phyloP scores from a whole-genome alignment of 345 rosid genomes.

The Eucalyptus pumila region DNA sequence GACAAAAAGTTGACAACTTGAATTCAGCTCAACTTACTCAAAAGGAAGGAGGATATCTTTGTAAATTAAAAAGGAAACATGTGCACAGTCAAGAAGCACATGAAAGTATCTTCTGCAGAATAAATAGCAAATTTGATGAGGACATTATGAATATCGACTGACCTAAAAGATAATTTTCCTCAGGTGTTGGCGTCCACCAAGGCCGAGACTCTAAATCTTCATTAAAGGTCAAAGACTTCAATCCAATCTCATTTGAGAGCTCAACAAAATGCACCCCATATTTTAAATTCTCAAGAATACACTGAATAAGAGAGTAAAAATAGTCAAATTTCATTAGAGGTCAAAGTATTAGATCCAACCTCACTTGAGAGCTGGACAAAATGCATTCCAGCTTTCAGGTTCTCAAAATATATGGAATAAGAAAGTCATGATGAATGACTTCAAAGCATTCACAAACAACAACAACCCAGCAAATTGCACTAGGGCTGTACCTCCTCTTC shows the following conservation, averaged over 20 bases:
- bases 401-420: neutral
- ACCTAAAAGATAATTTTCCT: conserved; percentile 81
- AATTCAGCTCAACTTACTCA: neutral
- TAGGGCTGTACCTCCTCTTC: conserved; percentile 16
- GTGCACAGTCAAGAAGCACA: neutral
- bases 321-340: neutral
- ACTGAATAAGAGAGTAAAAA: conserved; percentile 16
- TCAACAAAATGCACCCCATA: conserved; percentile 56
- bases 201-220: conserved; percentile 89
- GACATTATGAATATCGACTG: neutral
- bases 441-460: neutral
- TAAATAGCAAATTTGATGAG: neutral
- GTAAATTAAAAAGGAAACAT: neutral
- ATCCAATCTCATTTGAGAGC: conserved; percentile 71
- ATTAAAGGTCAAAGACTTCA: conserved; percentile 57
- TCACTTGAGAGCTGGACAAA: neutral
- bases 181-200: conserved; percentile 94
- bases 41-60: neutral
- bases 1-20: neutral
- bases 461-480: neutral
- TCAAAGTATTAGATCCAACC: neutral
- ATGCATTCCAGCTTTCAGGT: neutral
- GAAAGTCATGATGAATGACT: neutral
- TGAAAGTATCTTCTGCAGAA: neutral
- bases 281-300: conserved; percentile 61